Evolutionary conservation across 164 flowering plant genomes (phyloP).

Genomic region (Sedum album): DNA sequence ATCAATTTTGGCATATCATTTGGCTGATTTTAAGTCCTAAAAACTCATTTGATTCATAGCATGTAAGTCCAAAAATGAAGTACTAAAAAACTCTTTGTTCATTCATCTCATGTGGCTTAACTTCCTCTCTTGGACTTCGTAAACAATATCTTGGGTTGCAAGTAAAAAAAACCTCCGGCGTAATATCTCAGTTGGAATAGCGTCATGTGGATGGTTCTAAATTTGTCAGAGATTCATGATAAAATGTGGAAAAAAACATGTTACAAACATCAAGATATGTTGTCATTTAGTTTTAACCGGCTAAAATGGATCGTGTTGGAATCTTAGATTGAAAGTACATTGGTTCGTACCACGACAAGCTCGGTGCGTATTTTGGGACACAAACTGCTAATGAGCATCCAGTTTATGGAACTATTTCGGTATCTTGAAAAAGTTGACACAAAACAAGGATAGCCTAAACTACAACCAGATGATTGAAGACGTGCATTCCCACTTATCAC

Average conservation of each 20-base stretch:
- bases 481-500: slow-evolving; percentile 1
- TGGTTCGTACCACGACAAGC: background rate
- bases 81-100: background rate
- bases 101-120: background rate
- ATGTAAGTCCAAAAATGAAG: background rate
- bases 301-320: background rate
- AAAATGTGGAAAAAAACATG: background rate
- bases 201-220: background rate
- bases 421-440: too few species aligned
- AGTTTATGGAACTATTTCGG: too few species aligned
- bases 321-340: background rate
- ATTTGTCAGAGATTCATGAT: background rate
- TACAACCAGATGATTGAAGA: background rate
- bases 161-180: background rate
- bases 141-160: background rate
- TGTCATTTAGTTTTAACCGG: background rate
- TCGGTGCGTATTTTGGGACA: background rate
- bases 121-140: background rate
- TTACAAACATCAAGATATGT: background rate
- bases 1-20: background rate
- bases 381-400: background rate
- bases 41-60: background rate
- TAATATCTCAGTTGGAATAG: background rate
- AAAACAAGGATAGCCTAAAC: background rate
- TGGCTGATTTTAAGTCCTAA: background rate